These are phyloP conservation scores for Coleophoma crateriformis DNA, from an alignment of 2,329 filamentous ascomycete genomes.

Conservation along the genomic window DNA sequence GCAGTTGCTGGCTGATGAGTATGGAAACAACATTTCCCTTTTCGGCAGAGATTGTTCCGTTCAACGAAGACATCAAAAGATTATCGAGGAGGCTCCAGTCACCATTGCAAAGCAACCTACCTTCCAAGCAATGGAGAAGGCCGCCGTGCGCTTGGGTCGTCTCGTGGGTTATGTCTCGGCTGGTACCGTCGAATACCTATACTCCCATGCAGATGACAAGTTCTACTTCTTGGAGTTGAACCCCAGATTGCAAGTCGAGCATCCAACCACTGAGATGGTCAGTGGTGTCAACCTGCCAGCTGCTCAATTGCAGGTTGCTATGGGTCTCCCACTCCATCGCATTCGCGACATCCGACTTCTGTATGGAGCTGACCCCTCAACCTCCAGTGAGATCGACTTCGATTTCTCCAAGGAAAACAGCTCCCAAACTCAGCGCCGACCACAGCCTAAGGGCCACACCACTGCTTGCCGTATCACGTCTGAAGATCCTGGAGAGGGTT, in stretches of 20 bases:
- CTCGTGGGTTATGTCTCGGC: constrained; percentile 98
- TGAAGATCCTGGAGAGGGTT: constrained; percentile 96
- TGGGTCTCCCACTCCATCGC: constrained; percentile 94
- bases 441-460: constrained; percentile 91
- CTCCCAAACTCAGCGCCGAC: constrained; percentile 77
- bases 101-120: constrained; percentile 87
- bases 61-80: constrained; percentile 97
- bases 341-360: constrained; percentile 94
- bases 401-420: constrained; percentile 88
- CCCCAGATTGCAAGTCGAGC: constrained; percentile 98
- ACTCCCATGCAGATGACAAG: constrained; percentile 95
- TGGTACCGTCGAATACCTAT: constrained; percentile 97
- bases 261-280: constrained; percentile 99
- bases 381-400: constrained; percentile 85
- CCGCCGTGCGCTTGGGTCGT: constrained; percentile 86
- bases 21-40: constrained; percentile 98
- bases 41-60: constrained; percentile 99
- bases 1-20: constrained; percentile 95
- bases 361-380: constrained; percentile 91
- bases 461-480: constrained; percentile 99
- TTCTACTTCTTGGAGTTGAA: constrained; percentile 99
- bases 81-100: constrained; percentile 97
- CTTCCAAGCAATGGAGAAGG: constrained; percentile 95
- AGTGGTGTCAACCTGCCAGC: constrained; percentile 95
- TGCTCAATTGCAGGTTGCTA: constrained; percentile 96